Conservation (phyloP, 2,329 filamentous ascomycete species). For the Ilyonectria sp. region DNA sequence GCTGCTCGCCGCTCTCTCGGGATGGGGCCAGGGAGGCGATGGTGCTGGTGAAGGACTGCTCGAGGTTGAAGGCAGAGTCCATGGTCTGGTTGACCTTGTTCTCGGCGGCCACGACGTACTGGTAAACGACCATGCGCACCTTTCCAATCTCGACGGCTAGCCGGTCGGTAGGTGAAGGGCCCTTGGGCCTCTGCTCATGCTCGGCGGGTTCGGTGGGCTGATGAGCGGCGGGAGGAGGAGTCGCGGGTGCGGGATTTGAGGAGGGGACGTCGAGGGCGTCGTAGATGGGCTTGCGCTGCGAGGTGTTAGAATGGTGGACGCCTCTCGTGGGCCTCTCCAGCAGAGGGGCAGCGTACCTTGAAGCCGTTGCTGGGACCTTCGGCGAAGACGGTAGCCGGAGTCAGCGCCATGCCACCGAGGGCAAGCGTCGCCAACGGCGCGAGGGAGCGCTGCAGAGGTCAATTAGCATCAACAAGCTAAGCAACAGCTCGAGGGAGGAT, state of each 20-base stretch:
- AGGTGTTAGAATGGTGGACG: conserved; percentile 25
- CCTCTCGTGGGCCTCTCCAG: neutral
- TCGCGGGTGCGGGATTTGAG: conserved; percentile 51
- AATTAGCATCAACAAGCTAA: conserved; percentile 49
- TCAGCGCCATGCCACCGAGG: conserved; percentile 64
- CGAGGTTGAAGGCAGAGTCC: conserved; percentile 85
- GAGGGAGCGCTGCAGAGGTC: conserved; percentile 61
- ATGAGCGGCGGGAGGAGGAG: conserved; percentile 48
- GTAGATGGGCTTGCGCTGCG: conserved; percentile 82
- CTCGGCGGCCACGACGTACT: conserved; percentile 81
- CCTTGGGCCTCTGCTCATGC: conserved; percentile 55
- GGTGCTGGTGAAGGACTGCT: conserved; percentile 91
- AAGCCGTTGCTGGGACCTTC: conserved; percentile 60
- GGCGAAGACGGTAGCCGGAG: conserved; percentile 65
- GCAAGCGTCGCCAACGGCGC: conserved; percentile 69
- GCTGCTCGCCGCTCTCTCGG: conserved; percentile 86
- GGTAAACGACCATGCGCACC: conserved; percentile 85
- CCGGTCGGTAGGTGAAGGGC: conserved; percentile 89
- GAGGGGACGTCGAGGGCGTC: conserved; percentile 73
- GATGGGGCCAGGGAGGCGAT: conserved; percentile 90
- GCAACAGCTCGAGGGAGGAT: conserved; percentile 11
- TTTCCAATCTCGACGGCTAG: conserved; percentile 86
- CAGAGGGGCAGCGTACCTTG: conserved; percentile 48
- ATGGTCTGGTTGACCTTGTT: conserved; percentile 87
- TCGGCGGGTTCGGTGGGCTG: conserved; percentile 52